phyloP scores from a whole-genome alignment of 169 alveolate species.

The Eimeria brunetti region DNA sequence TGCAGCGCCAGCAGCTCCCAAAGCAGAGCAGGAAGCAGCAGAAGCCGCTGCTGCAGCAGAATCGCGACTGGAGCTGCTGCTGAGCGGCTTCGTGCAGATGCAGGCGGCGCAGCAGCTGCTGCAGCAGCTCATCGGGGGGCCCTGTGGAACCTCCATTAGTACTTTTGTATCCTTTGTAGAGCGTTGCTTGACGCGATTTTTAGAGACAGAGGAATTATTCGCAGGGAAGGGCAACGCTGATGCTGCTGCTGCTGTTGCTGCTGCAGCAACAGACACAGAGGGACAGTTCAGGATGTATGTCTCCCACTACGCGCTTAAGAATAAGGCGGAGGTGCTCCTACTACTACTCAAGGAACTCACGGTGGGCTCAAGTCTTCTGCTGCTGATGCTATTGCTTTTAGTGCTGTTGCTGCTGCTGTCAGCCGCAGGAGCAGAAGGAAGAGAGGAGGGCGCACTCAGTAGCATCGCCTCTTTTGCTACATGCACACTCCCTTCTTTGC shows the following conservation, averaged over 20 bases:
- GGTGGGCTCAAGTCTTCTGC: neutral
- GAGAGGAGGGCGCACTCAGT: neutral
- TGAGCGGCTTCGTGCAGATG: conserved; percentile 35
- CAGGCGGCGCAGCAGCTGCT: conserved; percentile 29
- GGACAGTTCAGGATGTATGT: conserved; percentile 1
- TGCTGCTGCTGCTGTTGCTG: conserved; percentile 55
- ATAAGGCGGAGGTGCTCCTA: conserved; percentile 32
- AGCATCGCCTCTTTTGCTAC: too few relatives aligned
- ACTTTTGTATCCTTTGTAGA: neutral
- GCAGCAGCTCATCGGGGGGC: neutral
- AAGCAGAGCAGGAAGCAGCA: neutral
- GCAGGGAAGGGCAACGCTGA: conserved; percentile 32
- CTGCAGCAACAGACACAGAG: conserved; percentile 17
- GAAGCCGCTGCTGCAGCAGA: conserved; percentile 25
- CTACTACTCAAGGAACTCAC: conserved; percentile 9
- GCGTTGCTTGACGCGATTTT: neutral
- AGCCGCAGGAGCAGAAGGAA: conserved; percentile 12
- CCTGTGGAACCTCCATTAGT: neutral
- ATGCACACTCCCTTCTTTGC: neutral
- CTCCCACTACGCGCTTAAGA: conserved; percentile 21
- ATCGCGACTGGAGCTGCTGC: conserved; percentile 6
- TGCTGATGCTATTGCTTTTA: neutral
- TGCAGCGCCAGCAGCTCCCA: conserved; percentile 5
- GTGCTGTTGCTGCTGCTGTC: neutral
- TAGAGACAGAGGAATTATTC: conserved; percentile 29